Base-by-base conservation (phyloP, 441 rosid genomes). In the Arabidopsis hybrid region DNA sequence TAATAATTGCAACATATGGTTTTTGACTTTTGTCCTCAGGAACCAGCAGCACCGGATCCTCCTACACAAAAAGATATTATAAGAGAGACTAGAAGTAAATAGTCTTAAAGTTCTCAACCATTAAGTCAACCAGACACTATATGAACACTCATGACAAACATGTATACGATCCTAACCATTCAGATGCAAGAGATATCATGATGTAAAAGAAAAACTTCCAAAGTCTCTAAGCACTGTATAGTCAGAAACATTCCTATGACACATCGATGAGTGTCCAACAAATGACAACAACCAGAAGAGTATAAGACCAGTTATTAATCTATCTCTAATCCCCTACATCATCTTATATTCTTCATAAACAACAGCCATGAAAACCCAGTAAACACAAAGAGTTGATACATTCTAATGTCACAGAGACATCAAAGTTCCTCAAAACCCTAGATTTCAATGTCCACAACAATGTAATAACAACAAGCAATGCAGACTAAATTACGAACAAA, bases 1-100 rank as follows among this genome's bases (percentile, higher is more conserved):
- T 93, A 62, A 93, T 89, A 59, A 93, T 91, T 49, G 98, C 98
- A 34, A 91, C 95, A 69, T 88, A 92, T 29, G 98, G 97, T 72
- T 85, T 92, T 58, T 87, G 95, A 40, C 65, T 69, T 65, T 79
- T 81, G 66, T 89, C 93, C 76, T 85, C 97, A 0, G 95, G 95
- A 71, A 84, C 85, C 71, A 93, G 70, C 71, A 91, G 91, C 45
- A 93, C 98, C 18, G 97, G 90, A 86, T 93, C 98, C 84, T 93
- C 98, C 97, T 93, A 76, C 65, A 64, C 38, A 43, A 77, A 35
- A 60, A 26, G 36, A 10, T 3, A 46, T 7, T 40, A 21, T 59
- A 8, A 65, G 50, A 12, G 47, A 59, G 39, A 42, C 62, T 18
- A 39, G 4, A 67, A 60, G 16, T 13, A 72, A 60, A 66, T 52